Base-by-base conservation (phyloP, 441 rosid genomes). In the Adansonia gregorii region DNA sequence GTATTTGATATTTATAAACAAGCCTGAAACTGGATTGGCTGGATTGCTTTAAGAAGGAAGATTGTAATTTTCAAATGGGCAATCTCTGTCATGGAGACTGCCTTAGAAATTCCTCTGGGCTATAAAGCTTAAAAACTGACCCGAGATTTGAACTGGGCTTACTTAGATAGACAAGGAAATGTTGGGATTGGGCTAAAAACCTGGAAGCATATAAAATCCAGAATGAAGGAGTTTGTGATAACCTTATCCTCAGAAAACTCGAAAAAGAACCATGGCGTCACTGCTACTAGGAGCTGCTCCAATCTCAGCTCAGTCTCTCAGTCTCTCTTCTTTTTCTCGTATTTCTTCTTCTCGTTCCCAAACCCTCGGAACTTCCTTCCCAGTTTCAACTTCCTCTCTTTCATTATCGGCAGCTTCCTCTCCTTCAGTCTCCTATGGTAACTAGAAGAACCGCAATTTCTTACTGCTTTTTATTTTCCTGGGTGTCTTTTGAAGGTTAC, bases 321-420 rank as follows among this genome's bases (percentile, higher is more conserved):
- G 49, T 61, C 61, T 78, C 35, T 27, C 67, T 43, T 69, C 67
- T 3, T 3, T 31, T 20, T 65, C 82, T 22, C 74, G 81, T 39
- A 52, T 90, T 58, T 86, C 94, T 1, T 87, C 88, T 49, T 87
- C 89, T 48, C 92, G 82, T 8, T 92, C 92, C 0, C 84, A 92
- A 84, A 52, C 84, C 52, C 31, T 78, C 4, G 90, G 90, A 72
- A 61, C 85, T 65, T 72, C 91, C 48, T 81, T 89, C 71, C 55
- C 74, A 58, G 69, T 55, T 80, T 80, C 82, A 75, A 55, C 84
- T 67, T 69, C 80, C 54, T 77, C 91, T 2, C 12, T 83, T 15
- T 79, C 93, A 31, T 79, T 89, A 73, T 84, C 88, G 17, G 2
- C 83, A 11, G 14, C 87, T 49, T 22, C 74, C n/a, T 76, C 89